These are phyloP conservation scores for Clonostachys rosea DNA, from an alignment of 2,329 filamentous ascomycete species.

Conservation along the genomic window DNA sequence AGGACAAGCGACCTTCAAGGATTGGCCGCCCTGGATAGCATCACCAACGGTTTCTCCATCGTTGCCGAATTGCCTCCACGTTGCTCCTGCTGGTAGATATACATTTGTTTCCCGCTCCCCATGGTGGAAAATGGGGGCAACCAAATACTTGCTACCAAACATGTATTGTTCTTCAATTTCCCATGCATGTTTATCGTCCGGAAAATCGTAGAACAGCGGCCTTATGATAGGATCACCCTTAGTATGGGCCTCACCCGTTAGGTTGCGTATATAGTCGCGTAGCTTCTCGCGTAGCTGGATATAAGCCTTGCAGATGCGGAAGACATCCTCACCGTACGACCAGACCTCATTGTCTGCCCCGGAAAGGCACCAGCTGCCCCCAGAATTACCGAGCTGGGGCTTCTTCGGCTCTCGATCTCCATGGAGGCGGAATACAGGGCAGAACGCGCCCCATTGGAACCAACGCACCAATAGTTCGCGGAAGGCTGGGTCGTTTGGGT, in stretches of 20 bases:
- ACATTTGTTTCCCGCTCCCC: constrained; percentile 35
- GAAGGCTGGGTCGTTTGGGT: constrained; percentile 49
- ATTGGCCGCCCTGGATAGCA: constrained; percentile 4
- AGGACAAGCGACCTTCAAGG: constrained; percentile 5
- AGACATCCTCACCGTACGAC: constrained; percentile 58
- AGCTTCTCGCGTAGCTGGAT: constrained; percentile 53
- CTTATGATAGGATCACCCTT: constrained; percentile 58
- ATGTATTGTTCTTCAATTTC: constrained; percentile 57
- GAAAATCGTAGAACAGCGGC: constrained; percentile 61
- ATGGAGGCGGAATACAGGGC: constrained; percentile 63
- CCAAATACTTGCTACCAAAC: constrained; percentile 53
- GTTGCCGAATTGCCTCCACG: constrained; percentile 6
- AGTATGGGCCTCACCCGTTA: constrained; percentile 58
- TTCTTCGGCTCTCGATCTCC: constrained; percentile 57
- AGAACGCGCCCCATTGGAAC: constrained; percentile 67
- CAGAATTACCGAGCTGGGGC: constrained; percentile 22
- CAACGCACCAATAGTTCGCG: constrained; percentile 61
- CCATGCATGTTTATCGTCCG: constrained; percentile 48
- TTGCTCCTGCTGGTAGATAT: constrained; percentile 42
- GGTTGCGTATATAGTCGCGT: constrained; percentile 47
- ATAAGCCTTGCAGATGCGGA: constrained; percentile 55
- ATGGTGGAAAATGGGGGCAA: constrained; percentile 48
- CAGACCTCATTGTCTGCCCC: constrained; percentile 61
- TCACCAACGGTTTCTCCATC: background rate
- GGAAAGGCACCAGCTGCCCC: constrained; percentile 33